phyloP scores from a whole-genome alignment of 345 rosid genomes.

The Murraya koenigii region DNA sequence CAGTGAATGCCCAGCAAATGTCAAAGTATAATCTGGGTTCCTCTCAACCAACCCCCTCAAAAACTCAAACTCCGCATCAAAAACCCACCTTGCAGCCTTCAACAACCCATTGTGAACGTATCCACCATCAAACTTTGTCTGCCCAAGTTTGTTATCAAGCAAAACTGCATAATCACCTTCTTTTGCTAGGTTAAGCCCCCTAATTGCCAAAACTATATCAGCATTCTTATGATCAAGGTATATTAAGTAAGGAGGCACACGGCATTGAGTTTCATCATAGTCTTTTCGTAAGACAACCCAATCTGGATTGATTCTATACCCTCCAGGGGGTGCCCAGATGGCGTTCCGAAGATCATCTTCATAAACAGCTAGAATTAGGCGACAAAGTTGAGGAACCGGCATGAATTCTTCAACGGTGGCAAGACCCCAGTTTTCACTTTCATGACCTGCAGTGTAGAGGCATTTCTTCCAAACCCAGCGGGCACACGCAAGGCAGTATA shows the following conservation, averaged over 20 bases:
- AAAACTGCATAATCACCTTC: conserved; percentile 79
- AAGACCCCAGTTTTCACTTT: conserved; percentile 84
- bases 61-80: conserved; percentile 58
- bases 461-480: conserved; percentile 93
- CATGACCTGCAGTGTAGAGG: conserved; percentile 83
- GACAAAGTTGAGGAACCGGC: conserved; percentile 77
- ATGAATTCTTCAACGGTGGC: conserved; percentile 75
- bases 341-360: conserved; percentile 80
- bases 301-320: conserved; percentile 76
- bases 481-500: conserved; percentile 80
- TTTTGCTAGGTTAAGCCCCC: conserved; percentile 84
- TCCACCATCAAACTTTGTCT: no score
- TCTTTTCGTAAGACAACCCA: conserved; percentile 56
- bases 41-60: conserved; percentile 55
- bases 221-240: conserved; percentile 68
- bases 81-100: conserved; percentile 26
- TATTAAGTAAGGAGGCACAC: conserved; percentile 74
- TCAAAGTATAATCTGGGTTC: conserved; percentile 65
- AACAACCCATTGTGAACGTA: no score
- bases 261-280: conserved; percentile 62
- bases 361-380: conserved; percentile 63
- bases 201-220: conserved; percentile 62
- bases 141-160: no score
- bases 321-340: conserved; percentile 85
- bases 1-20: conserved; percentile 87